Base-by-base conservation (phyloP, 2,329 filamentous ascomycete species). In the Botryotinia convoluta region DNA sequence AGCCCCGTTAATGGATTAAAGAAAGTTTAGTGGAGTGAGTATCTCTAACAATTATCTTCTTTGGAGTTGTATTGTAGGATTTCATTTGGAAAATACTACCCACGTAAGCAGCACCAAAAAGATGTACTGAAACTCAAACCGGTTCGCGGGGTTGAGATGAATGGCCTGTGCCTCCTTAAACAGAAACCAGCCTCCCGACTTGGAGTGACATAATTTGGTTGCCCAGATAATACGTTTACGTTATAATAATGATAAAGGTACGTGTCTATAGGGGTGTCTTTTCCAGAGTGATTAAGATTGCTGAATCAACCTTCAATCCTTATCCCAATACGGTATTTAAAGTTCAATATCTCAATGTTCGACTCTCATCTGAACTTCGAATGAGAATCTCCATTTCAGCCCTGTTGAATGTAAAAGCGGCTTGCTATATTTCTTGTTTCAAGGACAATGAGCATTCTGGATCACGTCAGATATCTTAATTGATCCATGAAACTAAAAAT, bases 1-100 rank as follows among this genome's bases (percentile, higher is more conserved):
- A 69, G 32, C 71, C 71, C 48, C 54, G 48, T 35, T 71, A n/a
- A 29, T 32, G 39, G 16, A 68, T 45, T 68, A 61, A 72, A 61
- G 63, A 72, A 61, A 69, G 63, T 69, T 60, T 54, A 48, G 45
- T 26, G 32, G 60, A 20, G 44, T 32, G 35, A 35, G 18, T n/a
- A 20, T 35, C 9, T 44, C 8, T 29, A 60, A 59, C 16, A 69
- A 69, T 35, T 26, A 35, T 44, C 32, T 60, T 35, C 42, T 48
- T 44, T 59, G 32, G 20, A 57, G 60, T 29, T 63, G n/a, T 54
- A 37, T 60, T 20, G 54, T 44, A 60, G 51, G 37, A 61, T 45
- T 69, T 61, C 10, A 45, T 45, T 51, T 16, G 39, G 16, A 44
- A 63, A 45, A 42, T 63, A 10, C 37, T 35, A 54, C 26, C 26